Conservation (phyloP, 139 green algal species). For the Dunaliella sp. region DNA sequence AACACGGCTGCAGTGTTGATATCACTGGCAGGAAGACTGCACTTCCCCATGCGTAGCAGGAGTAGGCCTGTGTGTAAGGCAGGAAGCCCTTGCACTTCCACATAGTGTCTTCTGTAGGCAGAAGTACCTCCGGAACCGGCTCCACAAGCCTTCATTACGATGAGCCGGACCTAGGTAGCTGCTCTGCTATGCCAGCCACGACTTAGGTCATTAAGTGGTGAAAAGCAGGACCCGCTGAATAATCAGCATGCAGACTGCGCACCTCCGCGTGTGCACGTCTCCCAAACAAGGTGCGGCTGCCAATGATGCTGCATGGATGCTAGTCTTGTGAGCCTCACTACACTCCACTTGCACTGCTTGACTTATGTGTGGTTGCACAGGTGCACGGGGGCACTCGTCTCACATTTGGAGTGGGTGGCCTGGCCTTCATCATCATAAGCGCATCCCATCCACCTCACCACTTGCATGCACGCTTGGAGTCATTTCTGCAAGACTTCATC, state of each 20-base stretch:
- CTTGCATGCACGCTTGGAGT: conserved; percentile 74
- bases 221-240: neutral
- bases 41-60: too few relatives aligned
- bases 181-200: too few relatives aligned
- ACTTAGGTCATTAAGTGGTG: neutral
- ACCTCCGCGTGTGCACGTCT: neutral
- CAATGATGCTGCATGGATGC: neutral
- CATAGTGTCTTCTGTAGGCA: too few relatives aligned
- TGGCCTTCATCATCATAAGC: conserved; percentile 74
- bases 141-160: too few relatives aligned
- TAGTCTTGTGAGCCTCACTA: neutral
- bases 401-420: conserved; percentile 84
- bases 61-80: too few relatives aligned
- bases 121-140: too few relatives aligned
- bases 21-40: too few relatives aligned
- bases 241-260: neutral
- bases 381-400: conserved; percentile 74
- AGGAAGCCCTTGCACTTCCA: too few relatives aligned
- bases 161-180: too few relatives aligned
- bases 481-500: conserved; percentile 70
- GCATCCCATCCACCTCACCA: conserved; percentile 27
- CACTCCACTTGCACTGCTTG: neutral
- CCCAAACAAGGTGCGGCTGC: too few relatives aligned
- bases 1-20: too few relatives aligned
- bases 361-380: conserved; percentile 7